Evolutionary conservation across 2,329 filamentous ascomycete species (phyloP), one percentile per base, ranked within the genome.

Genomic region (Mycosphaerella arachidis): DNA sequence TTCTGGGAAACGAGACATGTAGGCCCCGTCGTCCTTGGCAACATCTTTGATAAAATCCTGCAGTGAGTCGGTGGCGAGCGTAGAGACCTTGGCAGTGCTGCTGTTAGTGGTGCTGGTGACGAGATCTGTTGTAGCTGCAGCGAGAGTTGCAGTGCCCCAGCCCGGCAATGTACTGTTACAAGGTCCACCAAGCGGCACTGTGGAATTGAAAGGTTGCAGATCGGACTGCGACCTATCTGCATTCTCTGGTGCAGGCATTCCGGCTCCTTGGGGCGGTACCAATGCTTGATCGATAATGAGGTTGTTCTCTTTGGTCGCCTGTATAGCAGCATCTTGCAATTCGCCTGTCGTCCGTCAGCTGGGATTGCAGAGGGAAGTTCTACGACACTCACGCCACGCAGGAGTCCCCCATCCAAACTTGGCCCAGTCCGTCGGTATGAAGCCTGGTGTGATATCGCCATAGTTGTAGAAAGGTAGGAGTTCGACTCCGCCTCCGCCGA

Each of bases 221-320:
- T 77, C 67, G 69, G 68, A 75, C 53, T 67, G 58, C 5, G 76
- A 65, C 0, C 75, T 76, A 9, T 73, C 71, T 37, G 72, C 66
- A 24, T 71, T 63, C 1, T 62, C n/a, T 50, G 61, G 59, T 12
- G 71, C 66, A 0, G 79, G 79, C 2, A 81, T 77, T 13, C 80
- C 80, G 46, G 76, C 72, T 3, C 79, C 81, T 64, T 80, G 76
- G 59, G 79, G 79, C 0, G 79, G 75, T 0, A 79, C 80, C 1
- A 82, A 54, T 0, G 75, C 69, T 63, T 79, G 78, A 63, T 82
- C 79, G 62, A 82, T 73, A 20, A 57, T 31, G 8, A 73, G 59
- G 0, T 51, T 27, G 24, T 60, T 60, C 0, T 78, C 74, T 16
- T 73, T 68, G 12, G 68, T 64, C 1, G 76, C 74, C 56, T 74